These are phyloP conservation scores for Ambrosiella beaveri DNA, from an alignment of 2,329 filamentous ascomycete species.

Conservation along the genomic window DNA sequence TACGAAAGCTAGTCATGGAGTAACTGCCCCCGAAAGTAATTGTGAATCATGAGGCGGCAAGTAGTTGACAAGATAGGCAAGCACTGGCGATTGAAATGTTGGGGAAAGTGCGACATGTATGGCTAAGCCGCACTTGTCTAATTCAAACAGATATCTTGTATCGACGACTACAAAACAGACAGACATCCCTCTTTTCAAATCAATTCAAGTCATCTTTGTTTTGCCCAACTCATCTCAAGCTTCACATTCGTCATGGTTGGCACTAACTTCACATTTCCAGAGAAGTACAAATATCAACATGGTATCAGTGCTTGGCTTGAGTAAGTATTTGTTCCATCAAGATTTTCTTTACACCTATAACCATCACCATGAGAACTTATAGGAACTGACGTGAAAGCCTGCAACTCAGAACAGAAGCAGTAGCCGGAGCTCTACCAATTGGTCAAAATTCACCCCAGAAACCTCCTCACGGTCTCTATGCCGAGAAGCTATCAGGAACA, in stretches of 20 bases:
- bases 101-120: too few relatives aligned
- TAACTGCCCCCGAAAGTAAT: too few relatives aligned
- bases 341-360: not conserved
- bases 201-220: too few relatives aligned
- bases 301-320: slow-evolving; percentile 66
- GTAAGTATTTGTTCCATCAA: slow-evolving; percentile 27
- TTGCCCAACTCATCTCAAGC: too few relatives aligned
- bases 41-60: too few relatives aligned
- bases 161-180: too few relatives aligned
- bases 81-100: too few relatives aligned
- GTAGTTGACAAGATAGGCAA: too few relatives aligned
- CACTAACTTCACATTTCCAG: slow-evolving; percentile 30
- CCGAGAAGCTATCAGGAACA: slow-evolving; percentile 61
- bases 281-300: slow-evolving; percentile 58
- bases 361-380: not conserved
- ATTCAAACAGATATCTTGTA: too few relatives aligned
- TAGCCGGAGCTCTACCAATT: slow-evolving; percentile 55
- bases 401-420: slow-evolving; percentile 49
- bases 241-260: slow-evolving; percentile 26
- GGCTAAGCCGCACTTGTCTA: too few relatives aligned
- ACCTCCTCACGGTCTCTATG: slow-evolving; percentile 59
- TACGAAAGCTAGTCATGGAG: too few relatives aligned
- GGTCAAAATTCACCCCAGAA: slow-evolving; percentile 73
- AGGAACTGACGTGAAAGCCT: not conserved
- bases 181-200: too few relatives aligned